phyloP scores from a whole-genome alignment of 495 filamentous ascomycete species.

The Cryomyces antarcticus region DNA sequence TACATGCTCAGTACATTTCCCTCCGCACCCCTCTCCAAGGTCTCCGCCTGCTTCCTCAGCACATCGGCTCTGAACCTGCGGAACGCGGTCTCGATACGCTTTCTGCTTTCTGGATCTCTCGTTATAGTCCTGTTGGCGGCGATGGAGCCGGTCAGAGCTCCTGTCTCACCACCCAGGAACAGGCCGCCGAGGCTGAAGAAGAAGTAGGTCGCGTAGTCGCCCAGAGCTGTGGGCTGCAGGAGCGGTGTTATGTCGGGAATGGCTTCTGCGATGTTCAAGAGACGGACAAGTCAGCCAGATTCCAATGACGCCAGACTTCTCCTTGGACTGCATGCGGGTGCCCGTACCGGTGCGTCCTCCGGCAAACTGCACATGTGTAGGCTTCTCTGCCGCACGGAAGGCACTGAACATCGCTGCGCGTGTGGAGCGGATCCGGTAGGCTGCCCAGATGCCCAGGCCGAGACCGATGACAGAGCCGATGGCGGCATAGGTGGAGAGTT shows the following conservation, averaged over 20 bases:
- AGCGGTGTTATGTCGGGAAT: conserved; percentile 39
- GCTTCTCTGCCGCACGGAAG: conserved; percentile 36
- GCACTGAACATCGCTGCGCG: conserved; percentile 36
- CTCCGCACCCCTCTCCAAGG: conserved; percentile 23
- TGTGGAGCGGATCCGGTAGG: conserved; percentile 31
- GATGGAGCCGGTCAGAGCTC: conserved; percentile 33
- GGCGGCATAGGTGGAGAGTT: conserved; percentile 29
- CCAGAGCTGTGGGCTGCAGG: conserved; percentile 33
- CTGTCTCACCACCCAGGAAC: conserved; percentile 43
- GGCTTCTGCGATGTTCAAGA: conserved; percentile 23
- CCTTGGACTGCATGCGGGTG: not conserved
- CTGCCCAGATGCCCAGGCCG: conserved; percentile 34
- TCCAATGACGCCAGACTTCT: not conserved
- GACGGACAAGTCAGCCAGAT: not conserved
- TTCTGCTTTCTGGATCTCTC: conserved; percentile 29
- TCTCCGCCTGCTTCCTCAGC: conserved; percentile 33
- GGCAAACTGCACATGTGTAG: conserved; percentile 39
- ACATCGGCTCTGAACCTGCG: conserved; percentile 39
- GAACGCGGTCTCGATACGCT: conserved; percentile 44
- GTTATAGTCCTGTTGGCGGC: conserved; percentile 30
- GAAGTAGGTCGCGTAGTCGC: conserved; percentile 41
- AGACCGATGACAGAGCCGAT: conserved; percentile 40
- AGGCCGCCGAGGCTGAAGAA: conserved; percentile 40
- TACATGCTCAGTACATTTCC: too few relatives aligned
- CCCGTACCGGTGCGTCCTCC: conserved; percentile 34